phyloP scores from a whole-genome alignment of 2,329 filamentous ascomycete genomes.

The Xylaria sp. region DNA sequence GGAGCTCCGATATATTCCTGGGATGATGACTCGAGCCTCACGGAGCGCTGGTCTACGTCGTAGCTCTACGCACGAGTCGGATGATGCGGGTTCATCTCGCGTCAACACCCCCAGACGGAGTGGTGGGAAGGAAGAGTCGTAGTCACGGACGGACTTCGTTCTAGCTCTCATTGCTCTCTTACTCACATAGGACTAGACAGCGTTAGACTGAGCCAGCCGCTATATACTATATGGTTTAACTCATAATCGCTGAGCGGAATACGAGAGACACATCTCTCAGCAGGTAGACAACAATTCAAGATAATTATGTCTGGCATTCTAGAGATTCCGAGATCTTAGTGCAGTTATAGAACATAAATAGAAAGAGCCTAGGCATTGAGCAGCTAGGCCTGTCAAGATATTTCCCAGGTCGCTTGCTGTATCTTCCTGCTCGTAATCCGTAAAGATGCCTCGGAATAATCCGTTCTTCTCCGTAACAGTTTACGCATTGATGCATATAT shows the following conservation, averaged over 20 bases:
- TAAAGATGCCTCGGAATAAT: too few relatives aligned
- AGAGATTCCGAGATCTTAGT: too few relatives aligned
- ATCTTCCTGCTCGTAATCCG: too few relatives aligned
- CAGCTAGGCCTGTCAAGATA: too few relatives aligned
- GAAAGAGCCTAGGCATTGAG: too few relatives aligned
- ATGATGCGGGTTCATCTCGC: constrained; percentile 26
- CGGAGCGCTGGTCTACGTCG: constrained; percentile 40
- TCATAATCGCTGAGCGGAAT: not conserved
- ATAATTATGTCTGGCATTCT: too few relatives aligned
- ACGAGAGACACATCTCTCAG: not conserved
- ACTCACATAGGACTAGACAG: not conserved
- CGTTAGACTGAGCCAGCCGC: not conserved
- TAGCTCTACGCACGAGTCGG: constrained; percentile 37
- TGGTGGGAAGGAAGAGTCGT: constrained; percentile 21
- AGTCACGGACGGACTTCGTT: not conserved
- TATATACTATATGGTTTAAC: not conserved
- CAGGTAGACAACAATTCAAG: too few relatives aligned
- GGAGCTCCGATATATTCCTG: constrained; percentile 68
- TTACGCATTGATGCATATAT: too few relatives aligned
- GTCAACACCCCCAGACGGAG: constrained; percentile 18
- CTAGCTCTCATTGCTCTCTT: not conserved
- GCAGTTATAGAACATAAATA: too few relatives aligned
- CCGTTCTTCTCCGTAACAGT: too few relatives aligned
- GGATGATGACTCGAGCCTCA: constrained; percentile 54
- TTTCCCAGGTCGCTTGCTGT: too few relatives aligned